Evolutionary conservation across 2,329 filamentous ascomycete species (phyloP).

Genomic region (Monosporascus sp.): DNA sequence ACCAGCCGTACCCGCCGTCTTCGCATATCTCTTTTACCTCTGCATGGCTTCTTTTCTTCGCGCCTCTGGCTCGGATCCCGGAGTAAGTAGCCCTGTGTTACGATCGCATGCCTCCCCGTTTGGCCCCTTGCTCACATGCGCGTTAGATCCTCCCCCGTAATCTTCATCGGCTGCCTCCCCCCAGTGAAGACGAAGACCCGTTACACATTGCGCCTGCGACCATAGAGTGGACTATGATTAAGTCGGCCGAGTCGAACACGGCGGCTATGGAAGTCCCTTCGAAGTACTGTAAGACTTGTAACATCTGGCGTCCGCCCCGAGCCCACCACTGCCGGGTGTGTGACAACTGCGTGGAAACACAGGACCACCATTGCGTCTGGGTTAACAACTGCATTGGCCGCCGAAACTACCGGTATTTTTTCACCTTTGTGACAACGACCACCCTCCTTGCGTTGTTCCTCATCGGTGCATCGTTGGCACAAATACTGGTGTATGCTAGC

Average conservation of each 20-base stretch:
- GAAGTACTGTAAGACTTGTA: constrained; percentile 97
- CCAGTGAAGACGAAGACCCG: constrained; percentile 71
- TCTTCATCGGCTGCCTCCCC: constrained; percentile 78
- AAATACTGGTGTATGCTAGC: constrained; percentile 67
- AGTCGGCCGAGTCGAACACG: constrained; percentile 66
- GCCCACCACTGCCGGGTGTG: constrained; percentile 95
- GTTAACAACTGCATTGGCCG: constrained; percentile 97
- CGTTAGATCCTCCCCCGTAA: constrained; percentile 86
- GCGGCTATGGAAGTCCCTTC: constrained; percentile 96
- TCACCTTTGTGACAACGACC: constrained; percentile 78
- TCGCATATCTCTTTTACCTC: constrained; percentile 86
- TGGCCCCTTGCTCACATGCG: constrained; percentile 5
- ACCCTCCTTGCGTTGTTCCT: constrained; percentile 73
- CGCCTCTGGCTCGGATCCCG: constrained; percentile 86
- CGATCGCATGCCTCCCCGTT: background rate
- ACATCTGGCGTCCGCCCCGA: constrained; percentile 92
- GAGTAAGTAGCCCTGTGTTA: constrained; percentile 55
- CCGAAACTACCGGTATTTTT: constrained; percentile 97
- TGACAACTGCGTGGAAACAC: constrained; percentile 94
- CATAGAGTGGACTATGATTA: constrained; percentile 91
- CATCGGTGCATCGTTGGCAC: constrained; percentile 70
- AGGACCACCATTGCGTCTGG: constrained; percentile 98
- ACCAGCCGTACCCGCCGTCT: constrained; percentile 81
- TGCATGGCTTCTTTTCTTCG: constrained; percentile 92
- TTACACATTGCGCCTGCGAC: constrained; percentile 75